Conservation (phyloP, 2,329 filamentous ascomycete genomes). For the Ceratocystis albifundus region DNA sequence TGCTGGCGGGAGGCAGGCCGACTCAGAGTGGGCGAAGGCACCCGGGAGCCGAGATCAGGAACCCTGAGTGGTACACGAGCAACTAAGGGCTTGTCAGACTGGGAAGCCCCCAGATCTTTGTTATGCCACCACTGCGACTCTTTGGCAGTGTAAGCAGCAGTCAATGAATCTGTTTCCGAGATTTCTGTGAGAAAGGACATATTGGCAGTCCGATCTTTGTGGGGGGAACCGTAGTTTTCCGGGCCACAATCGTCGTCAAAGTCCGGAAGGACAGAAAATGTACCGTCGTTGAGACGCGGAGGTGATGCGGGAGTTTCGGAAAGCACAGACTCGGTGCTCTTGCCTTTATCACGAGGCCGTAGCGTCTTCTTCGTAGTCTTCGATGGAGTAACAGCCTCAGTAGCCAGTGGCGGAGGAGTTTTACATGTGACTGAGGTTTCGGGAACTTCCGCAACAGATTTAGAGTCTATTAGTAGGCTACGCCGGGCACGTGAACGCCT, state of each 20-base stretch:
- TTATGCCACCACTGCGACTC: constrained; percentile 19
- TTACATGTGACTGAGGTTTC: not conserved
- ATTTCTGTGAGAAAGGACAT: constrained; percentile 20
- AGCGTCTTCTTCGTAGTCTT: constrained; percentile 12
- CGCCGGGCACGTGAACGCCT: constrained; percentile 13
- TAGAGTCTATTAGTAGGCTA: constrained; percentile 8
- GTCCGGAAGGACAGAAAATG: constrained; percentile 21
- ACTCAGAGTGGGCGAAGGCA: constrained; percentile 10
- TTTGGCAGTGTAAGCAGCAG: not conserved
- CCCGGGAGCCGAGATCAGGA: constrained; percentile 10
- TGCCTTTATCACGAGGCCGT: constrained; percentile 15
- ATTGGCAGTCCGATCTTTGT: constrained; percentile 9
- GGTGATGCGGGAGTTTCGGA: constrained; percentile 19
- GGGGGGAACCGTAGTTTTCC: constrained; percentile 1
- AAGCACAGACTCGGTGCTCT: constrained; percentile 20
- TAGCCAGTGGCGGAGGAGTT: not conserved
- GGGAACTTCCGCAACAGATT: constrained; percentile 15
- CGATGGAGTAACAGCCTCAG: not conserved
- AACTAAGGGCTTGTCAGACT: constrained; percentile 8
- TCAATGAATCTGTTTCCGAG: constrained; percentile 17
- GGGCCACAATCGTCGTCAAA: constrained; percentile 18
- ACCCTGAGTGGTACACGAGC: constrained; percentile 9
- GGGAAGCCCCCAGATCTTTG: constrained; percentile 1
- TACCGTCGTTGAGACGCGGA: constrained; percentile 20
- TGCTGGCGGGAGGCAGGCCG: constrained; percentile 17